Evolutionary conservation across 1,284 basidiomycete genomes (phyloP), one percentile per base, ranked within the genome.

Genomic region (Naganishia liquefaciens): DNA sequence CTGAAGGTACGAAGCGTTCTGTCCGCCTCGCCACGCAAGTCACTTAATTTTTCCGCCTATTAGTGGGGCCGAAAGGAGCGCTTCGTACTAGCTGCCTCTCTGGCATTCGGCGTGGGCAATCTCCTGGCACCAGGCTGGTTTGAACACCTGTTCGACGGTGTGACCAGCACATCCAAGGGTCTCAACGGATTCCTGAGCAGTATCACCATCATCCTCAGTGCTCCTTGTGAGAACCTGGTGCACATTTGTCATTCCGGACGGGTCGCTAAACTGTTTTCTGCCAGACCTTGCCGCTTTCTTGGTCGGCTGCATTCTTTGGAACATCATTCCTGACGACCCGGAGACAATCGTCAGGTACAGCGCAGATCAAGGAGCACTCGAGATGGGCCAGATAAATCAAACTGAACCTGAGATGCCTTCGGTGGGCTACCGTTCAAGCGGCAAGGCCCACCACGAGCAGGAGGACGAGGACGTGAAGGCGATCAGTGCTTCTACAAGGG

Each of bases 131-230:
- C 73, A 4, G 72, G 73, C n/a, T 79, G 74, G 69, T 73, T 74
- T 23, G 70, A 68, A 21, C 72, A 74, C 66, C 70, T 74, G 72
- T 91, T 90, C 69, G 87, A 88, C 47, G 80, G 84, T 11, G 86
- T 90, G 0, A 70, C 75, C 0, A 79, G 82, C 62, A 81, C 84
- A 15, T 86, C 80, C 71, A 81, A 80, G 50, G 88, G 86, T 0
- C 77, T 92, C 9, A 76, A 83, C 65, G 89, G 91, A 0, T 81
- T 92, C 63, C 85, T 93, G 66, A 82, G 87, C 73, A 87, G 87
- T 5, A 90, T 93, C 69, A 86, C 86, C 28, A 91, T 92, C 70
- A 78, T 91, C 17, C 76, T 92, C 52, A 87, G 84, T 67, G 90
- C 88, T 2, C 88, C 88, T 50, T 90, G 88, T 89, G 75, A 79